Percentiles rank a stretch among this genome's conserved stretches.
Evolutionary conservation across 1,284 basidiomycete genomes (phyloP).

Genomic region (Caloboletus inedulis): DNA sequence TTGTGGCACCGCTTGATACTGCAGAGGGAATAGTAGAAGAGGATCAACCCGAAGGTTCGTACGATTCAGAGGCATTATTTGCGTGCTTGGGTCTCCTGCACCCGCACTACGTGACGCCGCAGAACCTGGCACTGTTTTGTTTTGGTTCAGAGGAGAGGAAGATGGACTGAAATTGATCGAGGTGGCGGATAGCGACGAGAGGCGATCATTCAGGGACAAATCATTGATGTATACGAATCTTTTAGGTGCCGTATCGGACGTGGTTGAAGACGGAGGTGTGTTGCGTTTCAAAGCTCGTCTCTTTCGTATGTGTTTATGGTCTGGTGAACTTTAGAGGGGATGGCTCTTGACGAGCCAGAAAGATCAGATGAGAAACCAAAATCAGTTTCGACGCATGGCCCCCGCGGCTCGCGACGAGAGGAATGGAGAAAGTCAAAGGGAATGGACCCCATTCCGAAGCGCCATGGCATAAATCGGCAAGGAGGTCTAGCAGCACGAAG

Average conservation of each 20-base stretch:
- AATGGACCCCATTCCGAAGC: conserved; percentile 47
- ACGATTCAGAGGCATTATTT: conserved; percentile 37
- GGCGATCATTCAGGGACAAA: neutral
- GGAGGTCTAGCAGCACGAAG: conserved; percentile 55
- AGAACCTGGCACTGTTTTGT: conserved; percentile 44
- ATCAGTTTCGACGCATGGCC: conserved; percentile 71
- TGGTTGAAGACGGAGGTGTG: conserved; percentile 27
- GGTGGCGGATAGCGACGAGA: neutral
- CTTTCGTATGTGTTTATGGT: conserved; percentile 7
- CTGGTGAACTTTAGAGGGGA: conserved; percentile 42
- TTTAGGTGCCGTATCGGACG: conserved; percentile 19
- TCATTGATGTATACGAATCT: conserved; percentile 18
- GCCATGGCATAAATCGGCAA: conserved; percentile 62
- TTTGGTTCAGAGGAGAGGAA: neutral
- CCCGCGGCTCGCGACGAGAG: conserved; percentile 65
- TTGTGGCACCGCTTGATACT: conserved; percentile 41
- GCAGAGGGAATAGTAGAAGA: conserved; percentile 35
- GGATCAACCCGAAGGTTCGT: conserved; percentile 59
- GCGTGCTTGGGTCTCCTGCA: conserved; percentile 32
- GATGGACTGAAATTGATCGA: neutral
- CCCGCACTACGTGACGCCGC: conserved; percentile 55
- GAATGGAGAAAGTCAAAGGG: conserved; percentile 76
- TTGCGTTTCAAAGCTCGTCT: conserved; percentile 9
- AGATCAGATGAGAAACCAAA: conserved; percentile 31
- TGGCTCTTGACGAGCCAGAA: conserved; percentile 46